Conservation (phyloP, 768 basidiomycete genomes). For the Amanita polypyramis region DNA sequence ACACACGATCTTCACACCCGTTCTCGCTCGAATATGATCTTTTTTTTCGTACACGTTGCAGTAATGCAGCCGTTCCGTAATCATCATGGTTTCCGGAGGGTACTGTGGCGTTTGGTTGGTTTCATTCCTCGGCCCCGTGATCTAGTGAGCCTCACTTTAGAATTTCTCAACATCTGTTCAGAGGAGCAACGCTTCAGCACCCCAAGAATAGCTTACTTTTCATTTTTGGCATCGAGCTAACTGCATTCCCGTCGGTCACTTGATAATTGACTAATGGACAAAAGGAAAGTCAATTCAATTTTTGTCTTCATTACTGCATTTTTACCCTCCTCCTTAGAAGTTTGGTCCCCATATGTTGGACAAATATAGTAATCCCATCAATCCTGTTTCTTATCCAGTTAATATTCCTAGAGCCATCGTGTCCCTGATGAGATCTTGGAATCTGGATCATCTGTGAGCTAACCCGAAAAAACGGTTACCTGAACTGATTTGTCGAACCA, state of each 20-base stretch:
- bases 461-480: background rate
- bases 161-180: no score
- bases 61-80: no score
- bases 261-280: background rate
- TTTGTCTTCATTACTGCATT: background rate
- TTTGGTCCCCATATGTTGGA: background rate
- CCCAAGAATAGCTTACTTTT: no score
- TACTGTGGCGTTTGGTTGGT: no score
- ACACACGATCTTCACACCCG: no score
- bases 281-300: background rate
- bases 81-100: no score
- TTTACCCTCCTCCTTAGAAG: background rate
- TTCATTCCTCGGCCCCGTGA: no score
- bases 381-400: conserved; percentile 6
- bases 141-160: no score
- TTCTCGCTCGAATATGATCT: no score
- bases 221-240: background rate
- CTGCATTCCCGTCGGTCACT: background rate
- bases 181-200: no score
- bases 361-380: conserved; percentile 3
- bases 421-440: conserved; percentile 4
- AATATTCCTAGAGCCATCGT: conserved; percentile 3
- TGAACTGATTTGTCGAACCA: background rate
- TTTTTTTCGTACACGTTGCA: no score
- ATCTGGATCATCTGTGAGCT: background rate